Base-by-base conservation (phyloP, 768 basidiomycete species). In the Boletus rufocinnamomeus region DNA sequence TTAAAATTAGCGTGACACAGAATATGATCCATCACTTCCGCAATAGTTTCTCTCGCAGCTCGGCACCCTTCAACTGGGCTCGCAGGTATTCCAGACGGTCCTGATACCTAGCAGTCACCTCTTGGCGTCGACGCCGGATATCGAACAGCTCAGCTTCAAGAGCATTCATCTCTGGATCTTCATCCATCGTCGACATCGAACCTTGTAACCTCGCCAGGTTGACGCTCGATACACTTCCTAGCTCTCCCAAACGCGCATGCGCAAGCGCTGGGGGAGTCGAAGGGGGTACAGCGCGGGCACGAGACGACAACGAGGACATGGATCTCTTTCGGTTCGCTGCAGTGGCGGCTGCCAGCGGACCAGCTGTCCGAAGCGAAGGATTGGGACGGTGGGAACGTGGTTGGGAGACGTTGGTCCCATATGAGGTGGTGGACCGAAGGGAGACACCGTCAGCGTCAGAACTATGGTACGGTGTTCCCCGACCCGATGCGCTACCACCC, bases 1-100 rank as follows among this genome's bases (percentile, higher is more conserved):
- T 38, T 50, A n/a, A n/a, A n/a, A n/a, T n/a, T n/a, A n/a, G n/a
- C n/a, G n/a, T n/a, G n/a, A n/a, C n/a, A n/a, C n/a, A n/a, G n/a
- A n/a, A n/a, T n/a, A n/a, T n/a, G n/a, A 35, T 44, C 51, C 27
- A 46, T 77, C 63, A 85, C 69, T 81, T 86, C 69, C 82, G 84
- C 77, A 88, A 63, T 64, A 93, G 73, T 70, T 91, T 90, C 76
- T 93, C 92, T 61, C 88, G 89, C 66, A 93, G 70, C 74, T 92
- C 88, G 2, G 90, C 91, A 21, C 88, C 87, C 74, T 91, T 92
- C 68, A 93, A 69, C 74, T 89, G 88, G 38, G 91, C 91, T 37
- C 88, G 83, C 64, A 93, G 75, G 69, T 89, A 93, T 61, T 91
- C 90, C 67, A 93, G 70, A 48, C 91, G 84, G 35, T 82, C 82